These are phyloP conservation scores for Nitzschia sp. DNA, from an alignment of 108 stramenopile genomes.

Conservation along the genomic window DNA sequence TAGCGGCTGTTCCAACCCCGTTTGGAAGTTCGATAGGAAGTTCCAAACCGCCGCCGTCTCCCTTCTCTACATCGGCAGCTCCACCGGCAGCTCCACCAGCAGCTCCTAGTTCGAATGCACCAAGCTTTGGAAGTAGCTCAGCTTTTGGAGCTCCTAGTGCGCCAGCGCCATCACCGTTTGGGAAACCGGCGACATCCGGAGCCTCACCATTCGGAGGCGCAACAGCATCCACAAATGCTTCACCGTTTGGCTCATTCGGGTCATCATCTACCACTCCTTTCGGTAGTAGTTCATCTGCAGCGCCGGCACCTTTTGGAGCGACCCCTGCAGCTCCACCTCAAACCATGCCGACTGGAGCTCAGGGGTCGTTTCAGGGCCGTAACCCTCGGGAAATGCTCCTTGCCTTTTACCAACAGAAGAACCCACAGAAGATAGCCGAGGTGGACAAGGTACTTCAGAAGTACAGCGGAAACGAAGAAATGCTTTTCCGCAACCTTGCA, in stretches of 20 bases:
- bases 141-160: not conserved
- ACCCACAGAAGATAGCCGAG: constrained; percentile 71
- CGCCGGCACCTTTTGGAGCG: constrained; percentile 39
- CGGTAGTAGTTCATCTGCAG: constrained; percentile 17
- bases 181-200: constrained; percentile 4
- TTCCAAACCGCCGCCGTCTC: not conserved
- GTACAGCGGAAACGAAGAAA: constrained; percentile 78
- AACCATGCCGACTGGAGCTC: constrained; percentile 6
- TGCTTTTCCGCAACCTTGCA: constrained; percentile 77
- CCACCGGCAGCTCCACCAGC: constrained; percentile 15
- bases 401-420: constrained; percentile 74
- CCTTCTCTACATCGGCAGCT: constrained; percentile 7
- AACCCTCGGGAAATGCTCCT: constrained; percentile 65
- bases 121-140: not conserved
- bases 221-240: constrained; percentile 21
- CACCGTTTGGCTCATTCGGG: constrained; percentile 3
- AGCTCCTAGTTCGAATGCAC: constrained; percentile 2
- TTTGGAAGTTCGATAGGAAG: constrained; percentile 6
- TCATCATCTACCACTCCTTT: constrained; percentile 23
- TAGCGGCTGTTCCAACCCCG: constrained; percentile 1
- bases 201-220: constrained; percentile 36
- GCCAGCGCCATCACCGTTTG: constrained; percentile 26
- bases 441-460: constrained; percentile 79
- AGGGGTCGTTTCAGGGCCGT: constrained; percentile 41
- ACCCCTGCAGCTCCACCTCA: constrained; percentile 12